Evolutionary conservation across 1,284 basidiomycete species (phyloP), one percentile per base, ranked within the genome.

Genomic region (Austroboletus niveus): DNA sequence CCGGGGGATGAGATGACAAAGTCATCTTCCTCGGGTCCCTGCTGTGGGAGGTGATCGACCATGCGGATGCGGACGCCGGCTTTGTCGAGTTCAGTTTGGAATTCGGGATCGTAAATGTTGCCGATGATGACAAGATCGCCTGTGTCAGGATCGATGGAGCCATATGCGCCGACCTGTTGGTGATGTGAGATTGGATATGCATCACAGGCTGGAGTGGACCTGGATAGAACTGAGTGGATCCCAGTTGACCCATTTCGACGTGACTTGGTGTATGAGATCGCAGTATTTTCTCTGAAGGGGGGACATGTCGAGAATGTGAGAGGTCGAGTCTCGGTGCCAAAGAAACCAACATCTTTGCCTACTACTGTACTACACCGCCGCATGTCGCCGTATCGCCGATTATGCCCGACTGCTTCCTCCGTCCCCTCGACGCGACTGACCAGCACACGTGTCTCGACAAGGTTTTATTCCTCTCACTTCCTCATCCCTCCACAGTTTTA

Each of bases 401-500:
- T n/a, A n/a, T n/a, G n/a, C n/a, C n/a, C n/a, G n/a, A n/a, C 29
- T 29, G 29, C 29, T 77, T 79, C 57, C 50, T 79, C 41, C 68
- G 70, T 22, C 75, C 76, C 1, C 66, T 78, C 45, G 62, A 64
- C 8, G 60, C 58, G 1, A 61, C 58, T 12, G 71, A 77, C 48
- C 77, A 78, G 56, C 70, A 71, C 49, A 64, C 69, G 31, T 70
- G 73, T 49, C 65, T 79, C 6, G 72, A 76, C 49, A 72, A 78
- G 65, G 77, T 75, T n/a, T 14, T 17, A 47, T 17, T 2, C 42
- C 29, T 5, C 3, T n/a, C 15, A 2, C 22, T 24, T n/a, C 17
- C 50, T 54, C 43, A 60, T 32, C 17, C 8, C 8, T 5, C 22
- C 31, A 1, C 20, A 80, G 70, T 89, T 89, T 63, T 89, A 89